These are phyloP conservation scores for Thoreauomyces humboldtii DNA, from an alignment of 192 early-diverging fungal species.

Conservation along the genomic window DNA sequence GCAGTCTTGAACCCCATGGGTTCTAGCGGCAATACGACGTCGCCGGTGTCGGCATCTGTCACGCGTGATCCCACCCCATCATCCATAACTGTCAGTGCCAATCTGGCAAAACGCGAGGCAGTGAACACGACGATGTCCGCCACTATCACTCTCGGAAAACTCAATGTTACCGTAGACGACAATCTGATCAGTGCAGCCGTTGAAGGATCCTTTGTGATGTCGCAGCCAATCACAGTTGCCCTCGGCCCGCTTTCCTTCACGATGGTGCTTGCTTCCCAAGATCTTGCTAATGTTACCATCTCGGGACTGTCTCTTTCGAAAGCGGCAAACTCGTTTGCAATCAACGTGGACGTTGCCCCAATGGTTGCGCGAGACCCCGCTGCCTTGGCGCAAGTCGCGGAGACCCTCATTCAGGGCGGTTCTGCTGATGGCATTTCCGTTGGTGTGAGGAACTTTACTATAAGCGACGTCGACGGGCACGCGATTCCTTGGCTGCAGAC, in stretches of 20 bases:
- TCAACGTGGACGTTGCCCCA: conserved; percentile 7
- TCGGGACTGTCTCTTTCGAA: conserved; percentile 1
- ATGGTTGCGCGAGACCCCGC: neutral
- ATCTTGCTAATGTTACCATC: neutral
- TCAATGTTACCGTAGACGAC: neutral
- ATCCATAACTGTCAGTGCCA: neutral
- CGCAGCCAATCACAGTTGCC: conserved; percentile 12
- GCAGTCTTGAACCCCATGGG: neutral
- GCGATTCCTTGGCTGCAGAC: conserved; percentile 7
- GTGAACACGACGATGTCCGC: neutral
- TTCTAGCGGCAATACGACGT: neutral
- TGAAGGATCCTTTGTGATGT: neutral
- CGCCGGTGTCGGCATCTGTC: neutral
- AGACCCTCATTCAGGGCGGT: neutral
- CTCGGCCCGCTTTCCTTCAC: conserved; percentile 9
- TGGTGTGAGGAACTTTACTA: conserved; percentile 9
- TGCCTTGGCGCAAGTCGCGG: neutral
- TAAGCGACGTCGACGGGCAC: neutral
- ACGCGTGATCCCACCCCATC: neutral
- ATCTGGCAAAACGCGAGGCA: neutral
- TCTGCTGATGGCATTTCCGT: conserved; percentile 3
- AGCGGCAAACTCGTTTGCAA: neutral
- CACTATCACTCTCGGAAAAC: neutral
- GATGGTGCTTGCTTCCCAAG: neutral
- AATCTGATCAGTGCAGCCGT: neutral